phyloP scores from a whole-genome alignment of 2,329 filamentous ascomycete genomes.

The Amauroascus niger region DNA sequence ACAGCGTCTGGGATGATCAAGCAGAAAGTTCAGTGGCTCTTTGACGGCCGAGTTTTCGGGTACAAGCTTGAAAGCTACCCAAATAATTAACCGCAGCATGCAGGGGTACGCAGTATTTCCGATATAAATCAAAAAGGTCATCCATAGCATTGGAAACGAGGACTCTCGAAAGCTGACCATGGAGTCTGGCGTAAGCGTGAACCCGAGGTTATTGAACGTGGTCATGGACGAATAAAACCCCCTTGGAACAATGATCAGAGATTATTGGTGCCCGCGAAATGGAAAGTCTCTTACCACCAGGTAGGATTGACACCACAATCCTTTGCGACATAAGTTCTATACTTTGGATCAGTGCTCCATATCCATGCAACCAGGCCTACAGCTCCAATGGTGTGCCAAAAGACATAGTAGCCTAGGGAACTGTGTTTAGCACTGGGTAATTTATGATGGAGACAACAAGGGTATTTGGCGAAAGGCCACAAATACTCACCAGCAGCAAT shows the following conservation, averaged over 20 bases:
- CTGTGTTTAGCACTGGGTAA: neutral
- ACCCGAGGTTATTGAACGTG: slow-evolving; percentile 46
- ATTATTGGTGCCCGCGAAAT: neutral
- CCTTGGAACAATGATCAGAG: slow-evolving; percentile 25
- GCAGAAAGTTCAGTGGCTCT: slow-evolving; percentile 45
- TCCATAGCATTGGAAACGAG: slow-evolving; percentile 31
- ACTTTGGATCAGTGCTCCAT: slow-evolving; percentile 33
- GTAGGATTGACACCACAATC: slow-evolving; percentile 32
- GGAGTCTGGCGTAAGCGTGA: slow-evolving; percentile 47
- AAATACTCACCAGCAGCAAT: slow-evolving; percentile 33
- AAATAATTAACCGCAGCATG: slow-evolving; percentile 48
- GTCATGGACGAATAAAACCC: slow-evolving; percentile 44
- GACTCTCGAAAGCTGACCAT: slow-evolving; percentile 44
- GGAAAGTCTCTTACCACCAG: slow-evolving; percentile 40
- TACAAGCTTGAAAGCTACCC: slow-evolving; percentile 43
- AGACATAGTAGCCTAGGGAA: slow-evolving; percentile 37
- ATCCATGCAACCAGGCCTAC: slow-evolving; percentile 44
- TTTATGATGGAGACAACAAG: neutral
- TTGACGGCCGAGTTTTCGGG: slow-evolving; percentile 31
- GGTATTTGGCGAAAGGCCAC: neutral
- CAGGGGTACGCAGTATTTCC: slow-evolving; percentile 45
- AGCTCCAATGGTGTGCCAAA: slow-evolving; percentile 41
- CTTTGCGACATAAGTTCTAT: slow-evolving; percentile 32
- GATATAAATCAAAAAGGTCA: slow-evolving; percentile 33
- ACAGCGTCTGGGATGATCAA: slow-evolving; percentile 54